These are phyloP conservation scores for Colletotrichum endophyticum DNA, from an alignment of 2,329 filamentous ascomycete species.

Conservation along the genomic window DNA sequence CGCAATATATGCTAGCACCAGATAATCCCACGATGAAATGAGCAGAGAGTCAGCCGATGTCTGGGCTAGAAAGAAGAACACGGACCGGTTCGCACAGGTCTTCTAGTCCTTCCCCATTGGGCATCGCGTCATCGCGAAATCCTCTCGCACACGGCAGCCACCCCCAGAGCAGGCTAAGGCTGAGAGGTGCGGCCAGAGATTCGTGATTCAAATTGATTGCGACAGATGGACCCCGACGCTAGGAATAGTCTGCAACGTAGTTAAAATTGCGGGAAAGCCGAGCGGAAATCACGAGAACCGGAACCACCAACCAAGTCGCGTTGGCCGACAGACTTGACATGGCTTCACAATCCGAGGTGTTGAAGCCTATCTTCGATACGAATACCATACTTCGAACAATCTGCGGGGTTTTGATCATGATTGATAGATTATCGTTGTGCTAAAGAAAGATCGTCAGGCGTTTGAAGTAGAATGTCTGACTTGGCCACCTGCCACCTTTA, in stretches of 20 bases:
- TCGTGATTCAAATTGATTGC: not conserved
- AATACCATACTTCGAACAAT: not conserved
- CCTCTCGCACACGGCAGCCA: not conserved
- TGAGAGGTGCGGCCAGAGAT: not conserved
- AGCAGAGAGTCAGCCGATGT: not conserved
- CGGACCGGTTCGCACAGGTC: not conserved
- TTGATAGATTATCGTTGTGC: not conserved
- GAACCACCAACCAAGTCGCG: not conserved
- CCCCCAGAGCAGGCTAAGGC: not conserved
- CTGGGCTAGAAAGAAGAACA: not conserved
- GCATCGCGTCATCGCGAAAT: not conserved
- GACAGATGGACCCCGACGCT: conserved; percentile 1
- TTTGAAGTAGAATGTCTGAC: not conserved
- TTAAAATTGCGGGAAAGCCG: conserved; percentile 3
- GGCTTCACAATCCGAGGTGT: not conserved
- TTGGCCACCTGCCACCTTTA: not conserved
- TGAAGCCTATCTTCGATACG: not conserved
- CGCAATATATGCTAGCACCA: not conserved
- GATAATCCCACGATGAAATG: not conserved
- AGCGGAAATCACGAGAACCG: not conserved
- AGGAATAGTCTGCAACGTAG: not conserved
- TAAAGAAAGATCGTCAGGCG: not conserved
- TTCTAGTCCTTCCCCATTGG: not conserved
- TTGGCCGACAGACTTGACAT: not conserved
- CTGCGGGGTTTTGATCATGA: not conserved